A percentile compares a stretch with the other conserved stretches of the same genome.
phyloP scores from a whole-genome alignment of 2,329 filamentous ascomycete species.

The Hypomyces rosellus region DNA sequence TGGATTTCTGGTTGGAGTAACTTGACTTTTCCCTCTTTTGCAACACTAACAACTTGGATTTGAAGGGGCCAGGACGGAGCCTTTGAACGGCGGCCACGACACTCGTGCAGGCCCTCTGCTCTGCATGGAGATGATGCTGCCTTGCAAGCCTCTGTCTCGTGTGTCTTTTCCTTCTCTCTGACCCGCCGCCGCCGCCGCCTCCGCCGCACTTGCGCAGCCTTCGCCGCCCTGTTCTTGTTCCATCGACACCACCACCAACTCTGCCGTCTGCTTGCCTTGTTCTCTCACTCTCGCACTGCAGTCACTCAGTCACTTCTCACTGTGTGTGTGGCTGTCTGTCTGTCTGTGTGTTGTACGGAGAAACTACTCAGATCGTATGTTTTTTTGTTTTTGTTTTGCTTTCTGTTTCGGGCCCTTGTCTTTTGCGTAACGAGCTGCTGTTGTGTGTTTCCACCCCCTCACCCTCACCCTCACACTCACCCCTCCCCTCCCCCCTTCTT shows the following conservation, averaged over 20 bases:
- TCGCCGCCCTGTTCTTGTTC: neutral
- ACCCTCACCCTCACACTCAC: too few species aligned
- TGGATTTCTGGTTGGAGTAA: too few species aligned
- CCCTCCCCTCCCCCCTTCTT: neutral
- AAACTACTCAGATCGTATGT: neutral
- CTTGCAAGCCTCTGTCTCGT: too few species aligned
- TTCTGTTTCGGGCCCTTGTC: neutral
- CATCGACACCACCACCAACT: neutral
- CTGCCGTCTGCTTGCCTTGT: neutral
- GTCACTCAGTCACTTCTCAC: too few species aligned
- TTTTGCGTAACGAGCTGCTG: neutral
- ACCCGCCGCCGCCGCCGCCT: neutral
- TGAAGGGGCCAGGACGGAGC: too few species aligned
- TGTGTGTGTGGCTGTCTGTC: neutral
- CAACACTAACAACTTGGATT: too few species aligned
- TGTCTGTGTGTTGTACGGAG: neutral
- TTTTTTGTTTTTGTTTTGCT: neutral
- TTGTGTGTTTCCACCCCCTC: neutral
- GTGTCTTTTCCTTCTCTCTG: too few species aligned
- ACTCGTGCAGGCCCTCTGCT: slow-evolving; percentile 30
- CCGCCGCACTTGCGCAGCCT: slow-evolving; percentile 1
- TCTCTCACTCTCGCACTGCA: neutral
- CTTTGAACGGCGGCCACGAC: slow-evolving; percentile 45
- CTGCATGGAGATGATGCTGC: too few species aligned
- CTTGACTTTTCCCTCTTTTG: neutral